phyloP scores from a whole-genome alignment of 345 rosid species.

The Stellera chamaejasme region DNA sequence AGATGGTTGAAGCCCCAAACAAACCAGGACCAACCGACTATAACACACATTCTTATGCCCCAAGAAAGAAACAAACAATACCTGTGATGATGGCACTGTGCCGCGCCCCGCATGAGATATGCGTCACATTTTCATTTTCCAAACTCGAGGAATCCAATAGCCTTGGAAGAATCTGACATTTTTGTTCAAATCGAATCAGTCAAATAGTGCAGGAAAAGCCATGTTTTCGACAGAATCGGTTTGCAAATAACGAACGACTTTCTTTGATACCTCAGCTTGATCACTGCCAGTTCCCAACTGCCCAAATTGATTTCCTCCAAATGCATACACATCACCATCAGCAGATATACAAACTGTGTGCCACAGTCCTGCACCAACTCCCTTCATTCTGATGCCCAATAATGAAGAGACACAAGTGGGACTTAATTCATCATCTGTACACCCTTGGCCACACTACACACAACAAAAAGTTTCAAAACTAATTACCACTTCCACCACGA shows the following conservation, averaged over 20 bases:
- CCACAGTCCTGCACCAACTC: constrained; percentile 92
- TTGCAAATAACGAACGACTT: background rate
- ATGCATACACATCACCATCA: constrained; percentile 82
- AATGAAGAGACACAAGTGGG: constrained; percentile 85
- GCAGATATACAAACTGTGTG: constrained; percentile 84
- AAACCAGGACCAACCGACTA: too few relatives aligned
- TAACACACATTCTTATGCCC: too few relatives aligned
- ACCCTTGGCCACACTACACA: constrained; percentile 94
- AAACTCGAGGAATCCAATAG: constrained; percentile 78
- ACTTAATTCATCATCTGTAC: constrained; percentile 85
- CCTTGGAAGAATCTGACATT: constrained; percentile 69
- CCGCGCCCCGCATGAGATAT: constrained; percentile 94
- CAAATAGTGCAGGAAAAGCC: too few relatives aligned
- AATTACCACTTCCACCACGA: constrained; percentile 6
- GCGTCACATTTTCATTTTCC: constrained; percentile 49
- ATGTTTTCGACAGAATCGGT: background rate
- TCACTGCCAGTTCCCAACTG: constrained; percentile 96
- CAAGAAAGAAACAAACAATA: constrained; percentile 11
- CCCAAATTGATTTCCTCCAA: constrained; percentile 99
- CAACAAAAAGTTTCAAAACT: constrained; percentile 17
- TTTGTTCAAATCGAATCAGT: constrained; percentile 16
- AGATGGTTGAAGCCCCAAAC: background rate
- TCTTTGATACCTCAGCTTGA: constrained; percentile 76
- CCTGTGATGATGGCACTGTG: constrained; percentile 76
- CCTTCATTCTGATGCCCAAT: constrained; percentile 67